A percentile compares a stretch with the other conserved stretches of the same genome.
phyloP scores from a whole-genome alignment of 148 eudicot species.

The Hydrangea macrophylla region DNA sequence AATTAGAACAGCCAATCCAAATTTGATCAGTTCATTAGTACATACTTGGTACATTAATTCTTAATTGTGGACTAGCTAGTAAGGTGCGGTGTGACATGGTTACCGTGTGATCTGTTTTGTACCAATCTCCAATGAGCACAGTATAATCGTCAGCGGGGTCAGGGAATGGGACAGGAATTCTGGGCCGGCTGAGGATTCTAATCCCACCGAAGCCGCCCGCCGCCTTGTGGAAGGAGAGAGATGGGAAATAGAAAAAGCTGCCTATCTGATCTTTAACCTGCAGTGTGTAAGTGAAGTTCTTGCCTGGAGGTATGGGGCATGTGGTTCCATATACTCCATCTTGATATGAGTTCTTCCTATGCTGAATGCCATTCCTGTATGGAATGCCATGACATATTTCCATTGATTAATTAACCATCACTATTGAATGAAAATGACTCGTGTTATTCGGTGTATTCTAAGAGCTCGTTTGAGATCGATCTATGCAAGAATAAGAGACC shows the following conservation, averaged over 20 bases:
- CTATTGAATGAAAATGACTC: too few species aligned
- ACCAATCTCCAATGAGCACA: slow-evolving; percentile 77
- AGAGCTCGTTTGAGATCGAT: too few species aligned
- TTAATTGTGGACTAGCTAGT: not conserved
- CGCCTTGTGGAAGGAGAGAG: slow-evolving; percentile 73
- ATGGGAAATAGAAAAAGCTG: slow-evolving; percentile 78
- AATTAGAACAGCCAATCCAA: not conserved
- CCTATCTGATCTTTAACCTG: slow-evolving; percentile 92
- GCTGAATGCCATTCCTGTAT: slow-evolving; percentile 74
- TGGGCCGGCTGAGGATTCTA: slow-evolving; percentile 61
- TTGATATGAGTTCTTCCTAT: slow-evolving; percentile 68
- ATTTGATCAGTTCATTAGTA: not conserved
- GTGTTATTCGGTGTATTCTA: too few species aligned
- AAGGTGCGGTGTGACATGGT: not conserved
- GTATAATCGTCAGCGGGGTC: slow-evolving; percentile 59
- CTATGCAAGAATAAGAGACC: too few species aligned
- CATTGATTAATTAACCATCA: not conserved
- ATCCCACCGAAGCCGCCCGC: slow-evolving; percentile 86
- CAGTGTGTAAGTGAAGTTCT: slow-evolving; percentile 67
- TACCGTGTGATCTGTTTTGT: slow-evolving; percentile 50
- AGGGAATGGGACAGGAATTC: slow-evolving; percentile 76
- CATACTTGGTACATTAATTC: not conserved
- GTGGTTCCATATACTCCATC: slow-evolving; percentile 87
- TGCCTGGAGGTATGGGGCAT: slow-evolving; percentile 86
- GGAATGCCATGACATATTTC: not conserved